Evolutionary conservation across 768 basidiomycete genomes (phyloP).

Genomic region (Pleurotus eryngii): DNA sequence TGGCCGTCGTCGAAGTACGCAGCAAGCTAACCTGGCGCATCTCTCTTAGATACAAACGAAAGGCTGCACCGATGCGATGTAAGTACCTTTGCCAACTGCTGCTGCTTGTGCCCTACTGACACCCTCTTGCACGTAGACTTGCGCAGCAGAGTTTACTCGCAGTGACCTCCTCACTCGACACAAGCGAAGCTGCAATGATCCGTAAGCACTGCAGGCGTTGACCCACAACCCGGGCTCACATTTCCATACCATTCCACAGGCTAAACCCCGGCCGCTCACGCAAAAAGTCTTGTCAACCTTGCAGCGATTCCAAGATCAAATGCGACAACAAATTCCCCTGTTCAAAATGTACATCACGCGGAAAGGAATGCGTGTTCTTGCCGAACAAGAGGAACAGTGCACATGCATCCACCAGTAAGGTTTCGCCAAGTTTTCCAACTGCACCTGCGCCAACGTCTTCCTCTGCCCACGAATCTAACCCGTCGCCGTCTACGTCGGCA

Average conservation of each 20-base stretch:
- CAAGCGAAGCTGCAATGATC: constrained; percentile 67
- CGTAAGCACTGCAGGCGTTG: constrained; percentile 38
- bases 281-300: constrained; percentile 67
- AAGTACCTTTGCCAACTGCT: constrained; percentile 13
- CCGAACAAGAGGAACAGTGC: constrained; percentile 3
- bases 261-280: constrained; percentile 53
- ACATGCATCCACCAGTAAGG: constrained; percentile 3
- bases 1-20: not conserved
- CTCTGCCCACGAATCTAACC: not conserved
- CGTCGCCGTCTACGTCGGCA: not conserved
- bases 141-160: constrained; percentile 67
- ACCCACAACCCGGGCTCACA: constrained; percentile 11
- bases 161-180: constrained; percentile 72
- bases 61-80: constrained; percentile 64
- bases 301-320: constrained; percentile 72
- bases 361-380: constrained; percentile 58
- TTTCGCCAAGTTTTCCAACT: not conserved
- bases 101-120: constrained; percentile 5
- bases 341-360: constrained; percentile 59
- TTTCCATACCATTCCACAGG: constrained; percentile 13
- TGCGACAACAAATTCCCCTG: constrained; percentile 69
- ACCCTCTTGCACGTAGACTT: constrained; percentile 41
- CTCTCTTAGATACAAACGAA: constrained; percentile 58
- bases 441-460: constrained; percentile 7
- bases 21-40: constrained; percentile 2